Percentiles rank a stretch among this genome's conserved stretches.
Evolutionary conservation across 345 rosid genomes (phyloP).

Genomic region (Populus euphratica): DNA sequence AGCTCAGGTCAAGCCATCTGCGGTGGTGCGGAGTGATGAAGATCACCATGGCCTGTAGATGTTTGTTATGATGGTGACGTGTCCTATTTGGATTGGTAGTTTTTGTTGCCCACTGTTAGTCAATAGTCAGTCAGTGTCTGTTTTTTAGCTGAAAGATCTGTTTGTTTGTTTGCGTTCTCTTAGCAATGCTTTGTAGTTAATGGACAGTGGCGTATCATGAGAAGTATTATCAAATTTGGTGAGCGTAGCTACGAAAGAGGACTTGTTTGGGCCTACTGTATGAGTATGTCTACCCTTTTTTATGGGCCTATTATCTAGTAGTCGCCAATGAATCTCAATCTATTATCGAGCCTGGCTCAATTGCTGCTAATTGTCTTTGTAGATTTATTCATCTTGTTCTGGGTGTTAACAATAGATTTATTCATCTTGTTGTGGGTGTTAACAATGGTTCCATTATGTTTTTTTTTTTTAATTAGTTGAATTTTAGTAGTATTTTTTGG

Average conservation of each 20-base stretch:
- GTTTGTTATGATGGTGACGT: background rate
- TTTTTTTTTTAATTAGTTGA: no score
- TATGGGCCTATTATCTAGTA: no score
- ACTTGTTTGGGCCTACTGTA: background rate
- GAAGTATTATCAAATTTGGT: background rate
- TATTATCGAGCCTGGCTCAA: background rate
- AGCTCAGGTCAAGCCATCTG: slow-evolving; percentile 22
- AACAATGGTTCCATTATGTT: no score
- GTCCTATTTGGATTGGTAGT: background rate
- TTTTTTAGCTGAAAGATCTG: no score
- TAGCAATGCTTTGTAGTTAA: background rate
- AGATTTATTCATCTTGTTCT: no score
- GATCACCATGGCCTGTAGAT: slow-evolving; percentile 35
- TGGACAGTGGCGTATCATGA: no score
- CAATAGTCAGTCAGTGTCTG: background rate
- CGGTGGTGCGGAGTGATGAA: slow-evolving; percentile 24
- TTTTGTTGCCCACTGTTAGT: background rate
- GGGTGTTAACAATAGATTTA: no score
- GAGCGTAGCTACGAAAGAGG: background rate
- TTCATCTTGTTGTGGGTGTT: no score
- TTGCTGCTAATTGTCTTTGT: no score
- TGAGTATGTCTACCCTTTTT: background rate
- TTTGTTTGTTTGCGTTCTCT: no score
- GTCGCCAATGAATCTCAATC: background rate
- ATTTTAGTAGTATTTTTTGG: no score